phyloP scores from a whole-genome alignment of 2,329 filamentous ascomycete species.

The Monosporascus sp. region DNA sequence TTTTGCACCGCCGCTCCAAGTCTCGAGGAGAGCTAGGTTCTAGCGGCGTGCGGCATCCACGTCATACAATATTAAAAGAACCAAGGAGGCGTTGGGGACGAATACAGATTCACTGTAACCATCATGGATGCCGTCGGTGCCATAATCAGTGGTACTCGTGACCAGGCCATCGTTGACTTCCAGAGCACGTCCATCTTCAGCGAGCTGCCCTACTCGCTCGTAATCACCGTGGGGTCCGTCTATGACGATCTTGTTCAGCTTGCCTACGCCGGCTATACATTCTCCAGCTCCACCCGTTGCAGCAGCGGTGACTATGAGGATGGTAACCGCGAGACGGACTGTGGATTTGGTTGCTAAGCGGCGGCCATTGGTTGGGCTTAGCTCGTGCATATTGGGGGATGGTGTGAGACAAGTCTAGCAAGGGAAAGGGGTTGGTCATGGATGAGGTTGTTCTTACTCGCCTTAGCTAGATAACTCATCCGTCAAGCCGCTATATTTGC shows the following conservation, averaged over 20 bases:
- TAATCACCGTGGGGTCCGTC: background rate
- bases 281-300: background rate
- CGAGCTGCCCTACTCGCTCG: background rate
- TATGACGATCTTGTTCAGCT: background rate
- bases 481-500: too few relatives aligned
- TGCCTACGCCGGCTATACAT: background rate
- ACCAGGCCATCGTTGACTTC: background rate
- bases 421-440: too few relatives aligned
- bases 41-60: background rate
- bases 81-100: background rate
- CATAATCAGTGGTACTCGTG: background rate
- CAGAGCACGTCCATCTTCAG: background rate
- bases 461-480: too few relatives aligned
- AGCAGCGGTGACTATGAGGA: background rate
- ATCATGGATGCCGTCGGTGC: background rate
- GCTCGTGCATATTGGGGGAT: too few relatives aligned
- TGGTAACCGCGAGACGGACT: background rate
- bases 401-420: too few relatives aligned
- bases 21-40: background rate
- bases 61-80: conserved; percentile 3
- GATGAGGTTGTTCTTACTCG: too few relatives aligned
- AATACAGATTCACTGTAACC: background rate
- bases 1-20: background rate
- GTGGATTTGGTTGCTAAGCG: background rate
- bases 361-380: background rate